phyloP scores from a whole-genome alignment of 2,329 filamentous ascomycete genomes.

The Epichloe festucae region DNA sequence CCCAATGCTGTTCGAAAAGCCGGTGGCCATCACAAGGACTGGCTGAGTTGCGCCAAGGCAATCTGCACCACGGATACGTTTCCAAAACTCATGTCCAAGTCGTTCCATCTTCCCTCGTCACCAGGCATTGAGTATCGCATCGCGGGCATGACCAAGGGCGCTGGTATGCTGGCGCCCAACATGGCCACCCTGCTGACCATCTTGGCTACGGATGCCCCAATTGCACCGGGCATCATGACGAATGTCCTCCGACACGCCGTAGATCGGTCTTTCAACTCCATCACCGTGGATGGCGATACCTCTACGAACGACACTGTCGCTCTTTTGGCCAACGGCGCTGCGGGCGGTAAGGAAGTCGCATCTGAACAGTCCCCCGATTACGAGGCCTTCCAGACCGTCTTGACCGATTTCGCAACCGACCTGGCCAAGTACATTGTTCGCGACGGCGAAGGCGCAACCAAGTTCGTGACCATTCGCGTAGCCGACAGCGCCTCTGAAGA shows the following conservation, averaged over 20 bases:
- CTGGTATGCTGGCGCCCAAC: constrained; percentile 98
- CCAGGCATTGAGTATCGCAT: constrained; percentile 66
- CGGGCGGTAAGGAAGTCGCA: constrained; percentile 54
- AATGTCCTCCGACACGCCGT: constrained; percentile 61
- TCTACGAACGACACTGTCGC: constrained; percentile 96
- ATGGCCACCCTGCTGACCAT: constrained; percentile 94
- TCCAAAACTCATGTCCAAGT: constrained; percentile 79
- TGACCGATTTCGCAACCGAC: constrained; percentile 68
- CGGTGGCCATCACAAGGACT: constrained; percentile 66
- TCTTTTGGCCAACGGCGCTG: constrained; percentile 88
- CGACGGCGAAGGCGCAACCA: constrained; percentile 94
- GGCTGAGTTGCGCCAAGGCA: constrained; percentile 74
- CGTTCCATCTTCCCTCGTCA: constrained; percentile 74
- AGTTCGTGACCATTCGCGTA: constrained; percentile 90
- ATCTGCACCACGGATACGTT: constrained; percentile 99
- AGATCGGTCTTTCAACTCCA: constrained; percentile 85
- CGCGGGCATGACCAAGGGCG: constrained; percentile 93
- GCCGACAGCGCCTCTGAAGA: constrained; percentile 55
- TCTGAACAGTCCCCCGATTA: constrained; percentile 48
- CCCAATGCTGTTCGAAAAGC: constrained; percentile 61
- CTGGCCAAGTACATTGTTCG: constrained; percentile 88
- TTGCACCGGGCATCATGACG: constrained; percentile 55
- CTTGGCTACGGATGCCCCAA: constrained; percentile 79
- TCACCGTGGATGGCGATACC: constrained; percentile 93
- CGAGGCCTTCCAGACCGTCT: constrained; percentile 52